phyloP scores from a whole-genome alignment of 1,284 basidiomycete species.

The Pseudozyma tsukubaensis region DNA sequence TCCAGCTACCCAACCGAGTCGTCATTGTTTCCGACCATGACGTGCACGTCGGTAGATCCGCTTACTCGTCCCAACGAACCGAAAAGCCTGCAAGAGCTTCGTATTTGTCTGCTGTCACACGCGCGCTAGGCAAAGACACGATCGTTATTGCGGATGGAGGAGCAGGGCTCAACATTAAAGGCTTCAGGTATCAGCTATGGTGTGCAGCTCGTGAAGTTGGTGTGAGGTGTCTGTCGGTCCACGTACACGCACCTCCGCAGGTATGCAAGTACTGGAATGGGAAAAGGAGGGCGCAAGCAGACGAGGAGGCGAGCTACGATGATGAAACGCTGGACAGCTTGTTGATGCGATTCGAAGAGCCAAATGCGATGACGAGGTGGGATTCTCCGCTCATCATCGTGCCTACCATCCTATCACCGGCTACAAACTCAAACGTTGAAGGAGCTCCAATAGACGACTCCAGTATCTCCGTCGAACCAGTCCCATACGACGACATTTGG shows the following conservation, averaged over 20 bases:
- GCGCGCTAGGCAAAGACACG: constrained; percentile 78
- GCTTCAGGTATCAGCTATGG: constrained; percentile 95
- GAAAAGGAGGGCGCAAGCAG: constrained; percentile 70
- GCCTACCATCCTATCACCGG: constrained; percentile 60
- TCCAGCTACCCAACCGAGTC: constrained; percentile 69
- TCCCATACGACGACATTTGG: constrained; percentile 83
- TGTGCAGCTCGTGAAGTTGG: constrained; percentile 91
- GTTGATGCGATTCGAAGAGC: constrained; percentile 90
- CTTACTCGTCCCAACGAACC: constrained; percentile 79
- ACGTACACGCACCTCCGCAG: constrained; percentile 78
- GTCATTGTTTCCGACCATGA: constrained; percentile 82
- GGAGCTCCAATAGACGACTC: constrained; percentile 75
- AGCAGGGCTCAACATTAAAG: constrained; percentile 93
- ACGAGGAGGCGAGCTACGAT: constrained; percentile 73
- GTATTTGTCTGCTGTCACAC: constrained; percentile 85
- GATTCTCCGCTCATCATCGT: constrained; percentile 92
- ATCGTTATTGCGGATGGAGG: constrained; percentile 83
- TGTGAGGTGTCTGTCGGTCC: constrained; percentile 81
- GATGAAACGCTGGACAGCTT: constrained; percentile 90
- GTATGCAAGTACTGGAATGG: constrained; percentile 76
- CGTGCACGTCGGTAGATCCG: constrained; percentile 76
- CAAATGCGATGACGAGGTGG: constrained; percentile 96
- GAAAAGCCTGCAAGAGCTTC: constrained; percentile 90
- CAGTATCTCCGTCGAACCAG: constrained; percentile 65
- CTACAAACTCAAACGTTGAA: background rate